These are phyloP conservation scores for Haematococcus sp. DNA, from an alignment of 139 green algal species.

Conservation along the genomic window DNA sequence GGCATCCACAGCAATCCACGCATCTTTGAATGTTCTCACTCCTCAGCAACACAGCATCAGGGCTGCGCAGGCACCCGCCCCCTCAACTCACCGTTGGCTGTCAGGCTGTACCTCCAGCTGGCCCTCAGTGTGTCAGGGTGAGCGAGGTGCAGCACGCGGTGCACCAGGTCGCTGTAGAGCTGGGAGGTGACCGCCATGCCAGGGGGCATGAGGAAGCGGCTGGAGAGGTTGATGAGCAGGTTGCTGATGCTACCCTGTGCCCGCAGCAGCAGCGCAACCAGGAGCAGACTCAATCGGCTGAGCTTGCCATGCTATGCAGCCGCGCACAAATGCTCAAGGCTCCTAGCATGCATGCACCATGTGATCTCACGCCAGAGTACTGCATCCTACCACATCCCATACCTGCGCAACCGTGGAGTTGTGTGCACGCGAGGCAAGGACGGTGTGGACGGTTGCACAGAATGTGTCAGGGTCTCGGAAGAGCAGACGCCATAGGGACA, in stretches of 20 bases:
- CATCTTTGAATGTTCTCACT: too few species aligned
- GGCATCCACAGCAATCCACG: too few species aligned
- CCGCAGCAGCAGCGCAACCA: too few species aligned
- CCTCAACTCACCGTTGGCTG: too few species aligned
- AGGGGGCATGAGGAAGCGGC: slow-evolving; percentile 46
- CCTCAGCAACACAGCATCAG: too few species aligned
- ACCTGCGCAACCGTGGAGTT: slow-evolving; percentile 25
- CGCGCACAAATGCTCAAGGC: too few species aligned
- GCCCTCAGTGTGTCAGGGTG: slow-evolving; percentile 6
- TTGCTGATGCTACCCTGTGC: slow-evolving; percentile 34
- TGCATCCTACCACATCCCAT: too few species aligned
- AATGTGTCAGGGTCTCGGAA: slow-evolving; percentile 24
- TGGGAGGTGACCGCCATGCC: slow-evolving; percentile 7
- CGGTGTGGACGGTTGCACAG: slow-evolving; percentile 24
- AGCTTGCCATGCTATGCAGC: too few species aligned
- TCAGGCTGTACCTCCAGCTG: slow-evolving; percentile 58
- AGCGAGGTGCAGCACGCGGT: slow-evolving; percentile 1
- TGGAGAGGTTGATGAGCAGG: slow-evolving; percentile 26
- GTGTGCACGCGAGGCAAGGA: slow-evolving; percentile 43
- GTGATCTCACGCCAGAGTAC: too few species aligned
- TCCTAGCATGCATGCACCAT: too few species aligned
- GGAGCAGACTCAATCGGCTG: too few species aligned
- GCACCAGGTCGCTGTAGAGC: background rate
- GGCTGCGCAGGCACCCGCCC: too few species aligned
- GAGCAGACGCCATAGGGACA: slow-evolving; percentile 30